phyloP scores from a whole-genome alignment of 2,329 filamentous ascomycete genomes.

The Knufia fluminis region DNA sequence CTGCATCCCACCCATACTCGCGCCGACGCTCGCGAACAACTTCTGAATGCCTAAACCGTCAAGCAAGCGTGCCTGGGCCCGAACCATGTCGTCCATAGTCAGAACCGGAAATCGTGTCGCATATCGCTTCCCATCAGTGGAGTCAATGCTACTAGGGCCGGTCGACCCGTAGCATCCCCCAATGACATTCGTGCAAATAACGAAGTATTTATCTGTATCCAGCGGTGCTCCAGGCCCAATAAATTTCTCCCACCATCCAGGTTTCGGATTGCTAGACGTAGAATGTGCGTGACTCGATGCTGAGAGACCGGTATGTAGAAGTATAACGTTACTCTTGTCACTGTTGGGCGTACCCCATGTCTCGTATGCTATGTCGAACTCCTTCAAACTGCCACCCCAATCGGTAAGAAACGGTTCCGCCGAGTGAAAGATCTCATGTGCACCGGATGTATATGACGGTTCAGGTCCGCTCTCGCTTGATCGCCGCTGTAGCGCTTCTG shows the following conservation, averaged over 20 bases:
- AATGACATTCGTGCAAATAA: constrained; percentile 94
- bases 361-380: constrained; percentile 88
- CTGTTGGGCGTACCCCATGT: constrained; percentile 77
- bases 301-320: constrained; percentile 87
- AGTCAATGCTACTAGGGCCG: constrained; percentile 78
- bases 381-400: constrained; percentile 85
- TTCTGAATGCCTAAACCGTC: constrained; percentile 67
- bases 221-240: constrained; percentile 79
- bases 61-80: constrained; percentile 83
- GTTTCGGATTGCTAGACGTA: constrained; percentile 73
- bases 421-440: constrained; percentile 69
- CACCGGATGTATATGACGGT: constrained; percentile 84
- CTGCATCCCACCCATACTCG: constrained; percentile 98
- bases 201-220: constrained; percentile 82
- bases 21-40: constrained; percentile 85
- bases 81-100: constrained; percentile 95
- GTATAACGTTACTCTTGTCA: constrained; percentile 76
- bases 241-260: constrained; percentile 98
- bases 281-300: constrained; percentile 97
- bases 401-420: constrained; percentile 69
- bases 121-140: constrained; percentile 77
- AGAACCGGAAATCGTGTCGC: constrained; percentile 92
- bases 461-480: constrained; percentile 73
- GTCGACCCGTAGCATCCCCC: constrained; percentile 95
- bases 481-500: constrained; percentile 53